phyloP scores from a whole-genome alignment of 371 early-diverging fungal species.

The Mucor irregularis region DNA sequence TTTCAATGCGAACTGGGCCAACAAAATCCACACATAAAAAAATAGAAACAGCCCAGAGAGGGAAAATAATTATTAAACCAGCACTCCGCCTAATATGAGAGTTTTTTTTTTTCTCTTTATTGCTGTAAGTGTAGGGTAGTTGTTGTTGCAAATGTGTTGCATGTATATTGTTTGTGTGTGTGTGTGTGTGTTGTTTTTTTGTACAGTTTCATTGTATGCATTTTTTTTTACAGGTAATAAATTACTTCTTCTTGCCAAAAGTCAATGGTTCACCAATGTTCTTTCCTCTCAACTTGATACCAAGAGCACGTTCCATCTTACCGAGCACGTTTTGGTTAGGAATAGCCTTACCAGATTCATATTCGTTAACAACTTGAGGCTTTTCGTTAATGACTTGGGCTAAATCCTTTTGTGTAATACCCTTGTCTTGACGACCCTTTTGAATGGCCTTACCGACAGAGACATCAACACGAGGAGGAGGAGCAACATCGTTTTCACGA shows the following conservation, averaged over 20 bases:
- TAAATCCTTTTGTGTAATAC: slow-evolving; percentile 89
- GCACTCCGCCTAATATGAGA: no score
- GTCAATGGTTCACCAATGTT: slow-evolving; percentile 77
- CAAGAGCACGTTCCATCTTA: slow-evolving; percentile 89
- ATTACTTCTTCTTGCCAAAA: slow-evolving; percentile 66
- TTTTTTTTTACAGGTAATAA: neutral
- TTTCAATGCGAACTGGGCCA: neutral
- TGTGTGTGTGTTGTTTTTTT: neutral
- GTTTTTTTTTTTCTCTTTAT: neutral
- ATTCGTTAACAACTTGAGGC: slow-evolving; percentile 83
- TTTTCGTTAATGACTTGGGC: slow-evolving; percentile 84
- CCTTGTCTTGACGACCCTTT: slow-evolving; percentile 77
- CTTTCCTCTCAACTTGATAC: slow-evolving; percentile 91
- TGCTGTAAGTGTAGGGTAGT: no score
- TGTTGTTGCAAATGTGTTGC: no score
- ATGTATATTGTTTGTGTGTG: neutral
- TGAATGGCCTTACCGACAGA: slow-evolving; percentile 86
- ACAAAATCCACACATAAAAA: neutral
- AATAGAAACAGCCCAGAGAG: no score
- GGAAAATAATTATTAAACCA: no score
- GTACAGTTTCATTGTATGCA: neutral
- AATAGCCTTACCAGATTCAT: slow-evolving; percentile 86
- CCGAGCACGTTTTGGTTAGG: slow-evolving; percentile 92
- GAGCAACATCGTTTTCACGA: slow-evolving; percentile 82
- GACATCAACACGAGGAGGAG: slow-evolving; percentile 72